Evolutionary conservation across 1,284 basidiomycete species (phyloP), one percentile per base, ranked within the genome.

Genomic region (Heterobasidion occidentale): DNA sequence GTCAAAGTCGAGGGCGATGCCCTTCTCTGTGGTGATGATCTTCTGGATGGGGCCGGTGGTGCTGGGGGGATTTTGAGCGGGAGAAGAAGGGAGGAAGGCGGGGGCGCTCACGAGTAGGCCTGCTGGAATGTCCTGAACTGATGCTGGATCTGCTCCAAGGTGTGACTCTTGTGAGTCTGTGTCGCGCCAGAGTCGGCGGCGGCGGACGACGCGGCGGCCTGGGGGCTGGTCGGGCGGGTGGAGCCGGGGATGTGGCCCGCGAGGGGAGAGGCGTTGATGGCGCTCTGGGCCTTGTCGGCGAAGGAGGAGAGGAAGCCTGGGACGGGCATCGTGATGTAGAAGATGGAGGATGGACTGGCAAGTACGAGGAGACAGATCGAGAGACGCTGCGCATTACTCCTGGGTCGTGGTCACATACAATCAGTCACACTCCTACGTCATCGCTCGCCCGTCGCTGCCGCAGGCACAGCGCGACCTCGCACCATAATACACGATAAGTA

Each of bases 11-110:
- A 92, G 77, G 20, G 83, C 80, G 19, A 90, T 73, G 7, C 89
- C 85, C 67, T 91, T 92, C 68, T 81, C 78, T 8, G 79, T 72
- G 0, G 90, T 92, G 60, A 92, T 84, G 58, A 91, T 83, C 66
- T 80, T 86, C 71, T 90, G 87, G 0, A 83, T 67, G 5, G 87
- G 84, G 4, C 75, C 74, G 0, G 83, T 79, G 1, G 78, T 74
- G 48, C 81, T 84, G 60, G 64, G 67, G 36, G 8, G 1, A 4
- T 3, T 14, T 14, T 17, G 42, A 45, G 17, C 14, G 12, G 6
- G 42, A 7, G n/a, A 15, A 35, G 9, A 20, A 7, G 35, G 15
- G n/a, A n/a, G 33, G 44, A 7, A 7, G 19, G 9, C 49, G 27
- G 51, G 50, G 9, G 27, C 15, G 19, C 83, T 64, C 61, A 86